Conservation (phyloP, 1,139 yeast genomes). For the Debaryomyces singareniensis region DNA sequence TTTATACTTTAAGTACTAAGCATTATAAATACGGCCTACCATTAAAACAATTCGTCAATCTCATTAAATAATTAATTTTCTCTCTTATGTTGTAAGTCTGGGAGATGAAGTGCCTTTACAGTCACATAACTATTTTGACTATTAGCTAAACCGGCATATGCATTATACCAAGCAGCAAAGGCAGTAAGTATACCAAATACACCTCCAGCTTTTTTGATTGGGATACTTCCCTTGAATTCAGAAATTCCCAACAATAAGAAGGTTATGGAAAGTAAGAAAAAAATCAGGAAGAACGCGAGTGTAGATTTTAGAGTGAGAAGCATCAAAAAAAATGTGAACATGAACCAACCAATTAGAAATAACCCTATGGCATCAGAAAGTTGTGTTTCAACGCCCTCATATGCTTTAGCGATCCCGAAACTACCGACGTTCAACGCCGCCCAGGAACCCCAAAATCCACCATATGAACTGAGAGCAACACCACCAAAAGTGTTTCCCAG, state of each 20-base stretch:
- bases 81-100: constrained; percentile 30
- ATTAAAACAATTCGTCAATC: no score
- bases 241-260: constrained; percentile 64
- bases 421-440: constrained; percentile 68
- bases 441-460: constrained; percentile 86
- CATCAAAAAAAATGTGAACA: constrained; percentile 65
- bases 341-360: constrained; percentile 71
- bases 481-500: constrained; percentile 90
- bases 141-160: constrained; percentile 84
- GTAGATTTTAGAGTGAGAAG: constrained; percentile 74
- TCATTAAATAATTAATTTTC: no score
- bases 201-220: constrained; percentile 64
- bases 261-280: constrained; percentile 58
- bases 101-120: constrained; percentile 45
- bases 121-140: constrained; percentile 61
- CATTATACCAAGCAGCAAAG: constrained; percentile 81
- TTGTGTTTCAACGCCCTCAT: constrained; percentile 28
- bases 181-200: constrained; percentile 76
- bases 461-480: constrained; percentile 72
- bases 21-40: constrained; percentile 2
- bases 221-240: constrained; percentile 27
- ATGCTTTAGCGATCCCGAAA: constrained; percentile 66
- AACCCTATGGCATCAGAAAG: constrained; percentile 58
- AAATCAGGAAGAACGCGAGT: constrained; percentile 63
- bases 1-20: no score